Base-by-base conservation (phyloP, 1,139 yeast genomes). In the Kazachstania sp. region DNA sequence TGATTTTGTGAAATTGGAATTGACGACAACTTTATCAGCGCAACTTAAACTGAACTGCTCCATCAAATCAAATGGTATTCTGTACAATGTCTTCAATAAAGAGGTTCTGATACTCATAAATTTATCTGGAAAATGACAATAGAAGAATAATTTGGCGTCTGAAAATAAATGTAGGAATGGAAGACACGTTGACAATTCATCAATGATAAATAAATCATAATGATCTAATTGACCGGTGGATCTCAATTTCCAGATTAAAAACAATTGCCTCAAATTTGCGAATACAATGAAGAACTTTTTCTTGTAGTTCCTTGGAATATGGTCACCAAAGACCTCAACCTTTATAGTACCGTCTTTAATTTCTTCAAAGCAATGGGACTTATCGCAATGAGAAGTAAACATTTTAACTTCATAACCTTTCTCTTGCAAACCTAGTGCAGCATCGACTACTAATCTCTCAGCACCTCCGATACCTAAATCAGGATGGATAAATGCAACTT, bases 381-480 rank as follows among this genome's bases (percentile, higher is more conserved):
- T 73, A 64, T 92, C 96, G 64, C 96, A 88, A 63, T 92, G 95
- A 0, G 96, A 87, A 0, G 98, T 92, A 65, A 75, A 87, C 7
- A 90, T 74, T 8, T 74, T 73, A 15, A 92, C 80, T 0, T 75
- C 71, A 60, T 87, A 82, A 3, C 82, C 81, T n/a, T 72, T 66
- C 2, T 77, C 72, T 63, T 90, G 88, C 26, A 92, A 70, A 0
- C 96, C 96, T 3, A 87, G 72, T 0, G 97, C 98, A 2, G 95
- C 94, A 66, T 92, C 99, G 1, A 92, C 95, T 1, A 92, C 90
- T 26, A 94, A 73, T 50, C 99, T 72, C 65, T 92, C 99, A 0
- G 99, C 99, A 4, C 99, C 99, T 7, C 96, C 90, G 50, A 92
- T 92, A 0, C 98, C 98, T 46, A 92, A 70, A 67, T 92, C 99